Conservation (phyloP, 805 yeast genomes). For the Sugiyamaella mastotermitis region DNA sequence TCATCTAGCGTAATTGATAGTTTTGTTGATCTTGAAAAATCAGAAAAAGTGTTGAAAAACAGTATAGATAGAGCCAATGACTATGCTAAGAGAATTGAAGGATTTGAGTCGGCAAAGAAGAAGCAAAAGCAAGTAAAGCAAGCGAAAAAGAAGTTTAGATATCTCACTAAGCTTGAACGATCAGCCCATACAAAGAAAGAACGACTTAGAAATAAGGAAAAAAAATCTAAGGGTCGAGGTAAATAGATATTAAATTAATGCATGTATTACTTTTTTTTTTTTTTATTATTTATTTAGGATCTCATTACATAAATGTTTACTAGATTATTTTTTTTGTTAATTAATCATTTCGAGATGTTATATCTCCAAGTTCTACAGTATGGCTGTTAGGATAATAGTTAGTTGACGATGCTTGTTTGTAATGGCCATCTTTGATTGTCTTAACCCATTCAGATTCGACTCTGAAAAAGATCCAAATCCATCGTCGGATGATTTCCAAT, state of each 20-base stretch:
- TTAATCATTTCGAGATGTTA: too few species aligned
- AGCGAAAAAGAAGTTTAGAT: conserved; percentile 72
- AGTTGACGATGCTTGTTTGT: too few species aligned
- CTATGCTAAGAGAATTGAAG: conserved; percentile 63
- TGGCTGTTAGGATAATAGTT: too few species aligned
- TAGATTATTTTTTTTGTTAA: too few species aligned
- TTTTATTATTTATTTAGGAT: too few species aligned
- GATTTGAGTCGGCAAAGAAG: conserved; percentile 15
- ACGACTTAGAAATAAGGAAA: conserved; percentile 35
- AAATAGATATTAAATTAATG: too few species aligned
- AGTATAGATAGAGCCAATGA: conserved; percentile 76
- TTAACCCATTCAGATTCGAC: conserved; percentile 65
- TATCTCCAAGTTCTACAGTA: too few species aligned
- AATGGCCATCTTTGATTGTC: conserved; percentile 3
- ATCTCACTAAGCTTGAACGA: conserved; percentile 77
- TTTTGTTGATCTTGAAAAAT: conserved; percentile 61
- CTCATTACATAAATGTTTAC: too few species aligned
- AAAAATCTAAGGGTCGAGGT: background rate
- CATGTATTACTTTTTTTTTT: too few species aligned
- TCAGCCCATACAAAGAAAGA: conserved; percentile 43
- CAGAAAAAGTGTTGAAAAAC: conserved; percentile 64
- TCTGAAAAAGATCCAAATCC: conserved; percentile 84
- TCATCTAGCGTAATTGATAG: conserved; percentile 47
- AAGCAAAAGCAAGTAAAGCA: conserved; percentile 20
- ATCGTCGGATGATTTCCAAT: conserved; percentile 75